Conservation (phyloP, 2,329 filamentous ascomycete species). For the Fusarium lyarnte region DNA sequence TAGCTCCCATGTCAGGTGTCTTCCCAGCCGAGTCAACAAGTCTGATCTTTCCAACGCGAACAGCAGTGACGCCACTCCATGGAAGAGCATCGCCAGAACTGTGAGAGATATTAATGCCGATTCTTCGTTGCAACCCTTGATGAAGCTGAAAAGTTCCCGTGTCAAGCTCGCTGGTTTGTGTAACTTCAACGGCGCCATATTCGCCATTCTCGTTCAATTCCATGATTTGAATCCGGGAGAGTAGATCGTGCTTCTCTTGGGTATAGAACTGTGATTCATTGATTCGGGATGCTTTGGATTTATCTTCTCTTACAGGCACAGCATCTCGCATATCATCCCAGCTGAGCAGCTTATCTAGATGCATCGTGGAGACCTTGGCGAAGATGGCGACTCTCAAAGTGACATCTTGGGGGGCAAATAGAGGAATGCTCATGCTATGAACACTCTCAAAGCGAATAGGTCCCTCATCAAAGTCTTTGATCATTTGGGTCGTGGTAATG, state of each 20-base stretch:
- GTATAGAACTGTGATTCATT: constrained; percentile 92
- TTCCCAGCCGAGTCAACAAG: constrained; percentile 88
- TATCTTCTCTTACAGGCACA: constrained; percentile 63
- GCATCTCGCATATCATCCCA: constrained; percentile 98
- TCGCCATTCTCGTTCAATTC: constrained; percentile 92
- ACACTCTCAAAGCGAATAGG: constrained; percentile 96
- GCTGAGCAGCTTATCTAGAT: constrained; percentile 94
- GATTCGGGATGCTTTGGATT: constrained; percentile 72
- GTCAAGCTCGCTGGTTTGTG: constrained; percentile 85
- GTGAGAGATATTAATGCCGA: constrained; percentile 89
- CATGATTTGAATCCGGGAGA: constrained; percentile 86
- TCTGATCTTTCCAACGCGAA: constrained; percentile 83
- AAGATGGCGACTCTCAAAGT: constrained; percentile 89
- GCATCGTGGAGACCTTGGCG: constrained; percentile 89
- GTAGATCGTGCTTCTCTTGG: constrained; percentile 93
- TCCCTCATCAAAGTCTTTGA: constrained; percentile 91
- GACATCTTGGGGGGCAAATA: constrained; percentile 75
- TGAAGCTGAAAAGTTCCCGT: constrained; percentile 94
- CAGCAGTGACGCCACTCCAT: constrained; percentile 82
- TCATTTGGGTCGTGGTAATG: constrained; percentile 94
- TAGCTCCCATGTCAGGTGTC: constrained; percentile 78
- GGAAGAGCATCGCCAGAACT: constrained; percentile 88
- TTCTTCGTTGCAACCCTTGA: constrained; percentile 89
- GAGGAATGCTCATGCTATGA: constrained; percentile 94
- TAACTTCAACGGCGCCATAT: constrained; percentile 91